phyloP scores from a whole-genome alignment of 2,329 filamentous ascomycete species.

The Cladophialophora immunda region DNA sequence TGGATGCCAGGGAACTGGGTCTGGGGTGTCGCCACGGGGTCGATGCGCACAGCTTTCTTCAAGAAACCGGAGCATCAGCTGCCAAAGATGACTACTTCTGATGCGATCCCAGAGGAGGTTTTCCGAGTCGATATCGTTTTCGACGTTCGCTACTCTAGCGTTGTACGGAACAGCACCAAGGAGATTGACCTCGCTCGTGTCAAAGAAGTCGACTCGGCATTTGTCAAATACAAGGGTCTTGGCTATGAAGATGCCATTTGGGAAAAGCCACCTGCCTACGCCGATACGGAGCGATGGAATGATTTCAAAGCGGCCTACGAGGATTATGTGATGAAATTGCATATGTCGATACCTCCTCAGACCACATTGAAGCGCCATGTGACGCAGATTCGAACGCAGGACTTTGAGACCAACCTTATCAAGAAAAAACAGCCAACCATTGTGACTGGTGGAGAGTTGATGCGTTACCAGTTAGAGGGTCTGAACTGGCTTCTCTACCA shows the following conservation, averaged over 20 bases:
- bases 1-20: constrained; percentile 95
- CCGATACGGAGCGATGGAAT: constrained; percentile 74
- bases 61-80: constrained; percentile 70
- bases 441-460: constrained; percentile 80
- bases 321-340: constrained; percentile 82
- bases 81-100: constrained; percentile 74
- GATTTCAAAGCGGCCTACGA: constrained; percentile 85
- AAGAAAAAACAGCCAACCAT: constrained; percentile 76
- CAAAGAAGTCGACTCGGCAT: constrained; percentile 74
- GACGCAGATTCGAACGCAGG: constrained; percentile 68
- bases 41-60: constrained; percentile 78
- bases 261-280: constrained; percentile 77
- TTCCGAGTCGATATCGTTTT: constrained; percentile 90
- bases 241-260: constrained; percentile 90
- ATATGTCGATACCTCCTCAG: constrained; percentile 69
- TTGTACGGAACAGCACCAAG: constrained; percentile 66
- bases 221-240: constrained; percentile 92
- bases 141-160: constrained; percentile 73
- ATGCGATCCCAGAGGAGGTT: constrained; percentile 88
- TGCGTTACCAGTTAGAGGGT: constrained; percentile 93
- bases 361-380: constrained; percentile 72
- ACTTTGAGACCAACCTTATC: constrained; percentile 73
- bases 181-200: constrained; percentile 76
- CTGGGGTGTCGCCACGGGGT: constrained; percentile 70
- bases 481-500: constrained; percentile 95